phyloP scores from a whole-genome alignment of 441 rosid species.

The Omphalea diandra region DNA sequence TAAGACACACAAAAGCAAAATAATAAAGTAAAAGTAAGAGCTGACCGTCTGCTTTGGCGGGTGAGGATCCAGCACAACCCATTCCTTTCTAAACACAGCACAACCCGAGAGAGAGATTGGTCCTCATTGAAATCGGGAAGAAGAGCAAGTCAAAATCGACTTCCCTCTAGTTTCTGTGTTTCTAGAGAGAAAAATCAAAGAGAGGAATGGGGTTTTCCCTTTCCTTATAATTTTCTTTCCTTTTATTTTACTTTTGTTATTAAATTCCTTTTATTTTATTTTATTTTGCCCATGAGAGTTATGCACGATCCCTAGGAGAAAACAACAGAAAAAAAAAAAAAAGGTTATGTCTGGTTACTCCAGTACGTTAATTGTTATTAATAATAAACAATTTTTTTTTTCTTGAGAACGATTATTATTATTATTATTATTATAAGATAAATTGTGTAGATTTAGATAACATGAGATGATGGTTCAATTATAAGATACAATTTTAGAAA shows the following conservation, averaged over 20 bases:
- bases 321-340: too few species aligned
- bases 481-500: background rate
- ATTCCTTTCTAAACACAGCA: slow-evolving; percentile 25
- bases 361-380: background rate
- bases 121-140: background rate
- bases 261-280: background rate
- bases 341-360: background rate
- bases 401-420: too few species aligned
- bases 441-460: background rate
- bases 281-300: background rate
- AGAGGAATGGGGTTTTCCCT: background rate
- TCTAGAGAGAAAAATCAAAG: background rate
- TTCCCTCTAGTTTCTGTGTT: background rate
- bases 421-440: background rate
- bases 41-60: slow-evolving; percentile 51
- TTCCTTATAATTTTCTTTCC: background rate
- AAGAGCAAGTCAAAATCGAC: slow-evolving; percentile 13
- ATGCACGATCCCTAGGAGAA: too few species aligned
- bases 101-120: background rate
- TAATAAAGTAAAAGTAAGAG: background rate
- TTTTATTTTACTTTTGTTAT: background rate
- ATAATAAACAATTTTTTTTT: too few species aligned
- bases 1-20: background rate
- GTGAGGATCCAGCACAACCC: slow-evolving; percentile 84
- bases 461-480: background rate